Evolutionary conservation across 169 alveolate species (phyloP), one percentile per base, ranked within the genome.

Genomic region (Eimeria sp.): DNA sequence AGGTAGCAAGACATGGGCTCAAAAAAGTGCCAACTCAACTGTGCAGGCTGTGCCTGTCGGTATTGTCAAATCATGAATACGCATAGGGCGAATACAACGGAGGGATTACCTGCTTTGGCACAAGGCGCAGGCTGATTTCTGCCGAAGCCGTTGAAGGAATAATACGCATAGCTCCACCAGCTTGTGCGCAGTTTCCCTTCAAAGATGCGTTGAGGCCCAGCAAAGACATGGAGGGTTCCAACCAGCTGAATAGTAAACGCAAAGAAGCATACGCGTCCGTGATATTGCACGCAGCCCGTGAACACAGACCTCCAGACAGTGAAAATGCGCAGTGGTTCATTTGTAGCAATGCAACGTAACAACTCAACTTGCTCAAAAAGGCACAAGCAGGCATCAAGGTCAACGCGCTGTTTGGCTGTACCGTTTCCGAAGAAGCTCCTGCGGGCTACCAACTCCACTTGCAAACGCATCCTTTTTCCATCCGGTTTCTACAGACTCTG

Each of bases 101-200:
- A 49, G 51, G 27, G 22, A 57, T 27, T 76, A 72, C 94, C 94
- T 94, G 96, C n/a, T 94, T 57, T 80, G 96, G 96, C 65, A 94
- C 94, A 57, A 84, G 82, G 34, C 96, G 96, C 80, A 94, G 40
- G 75, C 83, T 72, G 61, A 94, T 45, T 80, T 94, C 80, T 47
- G 94, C 94, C 67, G 67, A 58, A 13, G 89, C 94, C 61, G 67
- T 70, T 63, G 92, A 83, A 45, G 96, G 96, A 58, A 94, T 61
- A 67, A 94, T 75, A 30, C 93, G 96, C 70, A 83, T 72, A 43
- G 92, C 88, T 45, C 88, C 89, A 30, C 94, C 96, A 43, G 65
- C 89, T 11, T 54, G 87, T 4, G 89, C 70, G 49, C 89, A 87
- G 30, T 43, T 73, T 30, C 91, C 93, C 58, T 92, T 65, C 27